phyloP scores from a whole-genome alignment of 495 filamentous ascomycete species.

The Penicillium macrosclerotiorum region DNA sequence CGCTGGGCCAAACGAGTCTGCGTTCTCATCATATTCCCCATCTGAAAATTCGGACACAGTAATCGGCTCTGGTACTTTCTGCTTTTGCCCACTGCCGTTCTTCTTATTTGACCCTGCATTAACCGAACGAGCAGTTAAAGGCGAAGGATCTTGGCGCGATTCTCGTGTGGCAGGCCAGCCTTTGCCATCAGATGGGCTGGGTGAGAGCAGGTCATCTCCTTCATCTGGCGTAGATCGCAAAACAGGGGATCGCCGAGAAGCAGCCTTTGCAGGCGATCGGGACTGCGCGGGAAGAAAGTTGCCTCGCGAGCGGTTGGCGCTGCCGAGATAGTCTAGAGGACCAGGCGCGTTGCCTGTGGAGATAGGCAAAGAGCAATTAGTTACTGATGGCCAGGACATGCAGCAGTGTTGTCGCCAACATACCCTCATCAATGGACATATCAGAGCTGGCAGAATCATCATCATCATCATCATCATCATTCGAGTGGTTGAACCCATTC shows the following conservation, averaged over 20 bases:
- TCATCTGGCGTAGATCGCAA: constrained; percentile 41
- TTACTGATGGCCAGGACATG: not conserved
- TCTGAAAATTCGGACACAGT: constrained; percentile 34
- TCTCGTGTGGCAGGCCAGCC: constrained; percentile 18
- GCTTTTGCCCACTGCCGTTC: constrained; percentile 26
- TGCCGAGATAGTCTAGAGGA: constrained; percentile 42
- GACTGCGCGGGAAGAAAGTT: constrained; percentile 34
- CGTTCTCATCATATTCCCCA: constrained; percentile 39
- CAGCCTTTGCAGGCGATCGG: constrained; percentile 47
- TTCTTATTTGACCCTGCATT: constrained; percentile 41
- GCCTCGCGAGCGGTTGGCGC: constrained; percentile 26
- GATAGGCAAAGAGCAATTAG: constrained; percentile 5
- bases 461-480: constrained; percentile 22
- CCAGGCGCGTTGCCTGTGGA: constrained; percentile 38
- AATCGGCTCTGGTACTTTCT: constrained; percentile 2
- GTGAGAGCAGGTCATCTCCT: constrained; percentile 30
- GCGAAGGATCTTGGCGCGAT: constrained; percentile 30
- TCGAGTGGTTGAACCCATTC: constrained; percentile 29
- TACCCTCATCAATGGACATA: constrained; percentile 52
- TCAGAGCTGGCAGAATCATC: constrained; percentile 40
- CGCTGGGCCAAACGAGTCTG: constrained; percentile 22
- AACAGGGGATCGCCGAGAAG: constrained; percentile 42
- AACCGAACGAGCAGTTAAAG: constrained; percentile 36
- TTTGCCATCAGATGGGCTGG: constrained; percentile 41
- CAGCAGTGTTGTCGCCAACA: too few relatives aligned